Evolutionary conservation across 1,284 basidiomycete species (phyloP).

Genomic region (Leccinum huronense): DNA sequence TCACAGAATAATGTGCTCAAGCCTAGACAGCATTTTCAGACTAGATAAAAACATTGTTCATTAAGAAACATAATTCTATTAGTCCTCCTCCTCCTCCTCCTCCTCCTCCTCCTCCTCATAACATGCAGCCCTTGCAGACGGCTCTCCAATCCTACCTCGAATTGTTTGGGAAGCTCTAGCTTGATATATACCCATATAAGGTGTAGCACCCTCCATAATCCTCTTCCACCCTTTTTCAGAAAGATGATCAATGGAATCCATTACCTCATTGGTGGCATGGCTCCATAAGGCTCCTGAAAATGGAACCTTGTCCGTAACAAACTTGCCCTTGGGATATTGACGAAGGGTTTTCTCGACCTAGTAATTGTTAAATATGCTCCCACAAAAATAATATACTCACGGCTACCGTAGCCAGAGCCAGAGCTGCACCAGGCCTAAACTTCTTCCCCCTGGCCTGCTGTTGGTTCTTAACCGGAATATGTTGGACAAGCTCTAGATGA

Average conservation of each 20-base stretch:
- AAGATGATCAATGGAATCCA: background rate
- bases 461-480: background rate
- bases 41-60: too few relatives aligned
- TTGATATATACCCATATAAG: background rate
- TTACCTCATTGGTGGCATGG: background rate
- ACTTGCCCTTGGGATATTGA: background rate
- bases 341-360: background rate
- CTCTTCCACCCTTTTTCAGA: background rate
- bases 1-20: too few relatives aligned
- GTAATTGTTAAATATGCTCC: background rate
- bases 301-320: background rate
- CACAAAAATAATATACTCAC: background rate
- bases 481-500: background rate
- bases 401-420: background rate
- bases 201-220: background rate
- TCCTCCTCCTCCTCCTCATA: background rate
- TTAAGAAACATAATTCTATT: too few relatives aligned
- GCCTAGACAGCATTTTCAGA: too few relatives aligned
- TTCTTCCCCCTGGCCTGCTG: background rate
- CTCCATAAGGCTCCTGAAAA: background rate
- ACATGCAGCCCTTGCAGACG: background rate
- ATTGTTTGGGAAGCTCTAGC: background rate
- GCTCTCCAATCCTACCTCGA: background rate
- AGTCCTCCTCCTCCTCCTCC: too few relatives aligned
- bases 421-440: background rate